Evolutionary conservation across 805 yeast species (phyloP).

Genomic region (Yarrowia sp.): DNA sequence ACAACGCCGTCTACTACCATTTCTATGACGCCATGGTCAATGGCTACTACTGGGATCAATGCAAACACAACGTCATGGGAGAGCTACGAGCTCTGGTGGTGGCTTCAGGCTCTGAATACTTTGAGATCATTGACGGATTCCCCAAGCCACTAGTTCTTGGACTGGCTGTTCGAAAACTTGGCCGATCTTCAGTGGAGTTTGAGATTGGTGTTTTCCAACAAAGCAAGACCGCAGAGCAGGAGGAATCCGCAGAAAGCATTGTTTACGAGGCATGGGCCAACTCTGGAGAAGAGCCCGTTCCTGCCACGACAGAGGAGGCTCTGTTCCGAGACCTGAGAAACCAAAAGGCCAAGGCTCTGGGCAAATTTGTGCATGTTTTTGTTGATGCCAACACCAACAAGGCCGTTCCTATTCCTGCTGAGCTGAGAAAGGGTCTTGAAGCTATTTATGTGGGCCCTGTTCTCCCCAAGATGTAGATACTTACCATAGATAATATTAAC

Average conservation of each 20-base stretch:
- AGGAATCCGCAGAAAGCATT: conserved; percentile 14
- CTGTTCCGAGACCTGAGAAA: conserved; percentile 24
- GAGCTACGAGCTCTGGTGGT: conserved; percentile 31
- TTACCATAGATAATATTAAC: not conserved
- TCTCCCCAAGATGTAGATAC: conserved; percentile 3
- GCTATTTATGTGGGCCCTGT: conserved; percentile 4
- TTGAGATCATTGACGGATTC: conserved; percentile 35
- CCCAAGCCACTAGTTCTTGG: conserved; percentile 36
- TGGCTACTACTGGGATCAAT: conserved; percentile 26
- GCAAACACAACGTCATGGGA: conserved; percentile 31
- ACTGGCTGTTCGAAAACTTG: conserved; percentile 34
- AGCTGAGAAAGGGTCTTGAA: conserved; percentile 28
- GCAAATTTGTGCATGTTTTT: conserved; percentile 36
- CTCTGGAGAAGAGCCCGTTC: conserved; percentile 28
- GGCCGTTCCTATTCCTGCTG: conserved; percentile 30
- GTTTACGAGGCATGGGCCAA: conserved; percentile 24
- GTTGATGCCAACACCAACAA: conserved; percentile 34
- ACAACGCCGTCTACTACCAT: conserved; percentile 36
- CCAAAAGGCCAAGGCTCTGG: conserved; percentile 35
- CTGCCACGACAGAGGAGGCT: conserved; percentile 26
- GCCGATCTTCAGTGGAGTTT: conserved; percentile 35
- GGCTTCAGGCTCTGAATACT: conserved; percentile 35
- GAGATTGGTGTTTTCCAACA: conserved; percentile 37
- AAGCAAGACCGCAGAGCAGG: conserved; percentile 4
- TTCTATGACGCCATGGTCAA: conserved; percentile 30